phyloP scores from a whole-genome alignment of 441 rosid genomes.

The Gossypium gossypioides region DNA sequence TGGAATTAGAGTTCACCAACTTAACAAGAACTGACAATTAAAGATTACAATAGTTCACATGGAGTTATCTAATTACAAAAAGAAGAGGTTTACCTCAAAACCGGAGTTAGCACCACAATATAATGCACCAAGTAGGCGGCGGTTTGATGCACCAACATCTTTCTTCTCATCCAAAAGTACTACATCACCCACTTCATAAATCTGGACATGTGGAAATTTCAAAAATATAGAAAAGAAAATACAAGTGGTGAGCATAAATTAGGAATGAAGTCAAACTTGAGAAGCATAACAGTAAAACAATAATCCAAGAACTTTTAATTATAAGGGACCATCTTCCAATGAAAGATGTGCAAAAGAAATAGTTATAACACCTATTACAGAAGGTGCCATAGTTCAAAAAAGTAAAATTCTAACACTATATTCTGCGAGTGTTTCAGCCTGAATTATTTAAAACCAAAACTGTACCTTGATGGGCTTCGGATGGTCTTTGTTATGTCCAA shows the following conservation, averaged over 20 bases:
- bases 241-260: background rate
- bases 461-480: constrained; percentile 90
- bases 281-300: background rate
- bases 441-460: background rate
- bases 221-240: background rate
- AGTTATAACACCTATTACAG: background rate
- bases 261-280: background rate
- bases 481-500: constrained; percentile 83
- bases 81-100: constrained; percentile 59
- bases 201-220: constrained; percentile 28
- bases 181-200: constrained; percentile 77
- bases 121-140: constrained; percentile 62
- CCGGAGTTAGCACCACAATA: constrained; percentile 89
- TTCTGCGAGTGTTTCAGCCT: background rate
- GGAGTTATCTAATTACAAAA: background rate
- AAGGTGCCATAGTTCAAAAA: background rate
- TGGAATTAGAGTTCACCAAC: background rate
- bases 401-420: background rate
- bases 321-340: background rate
- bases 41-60: background rate
- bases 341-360: background rate
- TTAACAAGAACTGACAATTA: background rate
- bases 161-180: constrained; percentile 45
- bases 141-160: constrained; percentile 81
- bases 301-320: background rate